A percentile compares a stretch with the other conserved stretches of the same genome.
Evolutionary conservation across 495 filamentous ascomycete genomes (phyloP).

Genomic region (Astrothelium subdiscretum): DNA sequence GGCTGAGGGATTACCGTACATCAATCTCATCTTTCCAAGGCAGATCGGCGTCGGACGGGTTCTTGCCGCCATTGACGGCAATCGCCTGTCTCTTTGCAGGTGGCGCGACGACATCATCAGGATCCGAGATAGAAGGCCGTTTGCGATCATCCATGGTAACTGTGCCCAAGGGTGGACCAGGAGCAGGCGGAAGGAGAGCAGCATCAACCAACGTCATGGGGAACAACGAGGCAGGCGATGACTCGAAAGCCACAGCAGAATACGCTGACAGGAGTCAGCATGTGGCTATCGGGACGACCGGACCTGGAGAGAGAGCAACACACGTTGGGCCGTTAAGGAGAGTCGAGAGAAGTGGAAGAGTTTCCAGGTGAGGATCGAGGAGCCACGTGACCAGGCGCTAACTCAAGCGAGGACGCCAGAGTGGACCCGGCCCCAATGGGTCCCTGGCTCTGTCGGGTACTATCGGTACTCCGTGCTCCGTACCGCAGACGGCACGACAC

Average conservation of each 20-base stretch:
- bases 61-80: constrained; percentile 60
- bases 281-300: neutral
- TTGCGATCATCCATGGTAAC: constrained; percentile 98
- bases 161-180: constrained; percentile 26
- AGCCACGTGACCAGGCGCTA: neutral
- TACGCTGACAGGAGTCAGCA: neutral
- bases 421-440: too few relatives aligned
- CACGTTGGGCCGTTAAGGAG: neutral
- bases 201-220: constrained; percentile 2
- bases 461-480: too few relatives aligned
- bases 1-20: constrained; percentile 42
- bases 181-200: neutral
- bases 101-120: constrained; percentile 69
- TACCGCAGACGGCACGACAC: too few relatives aligned
- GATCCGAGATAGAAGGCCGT: constrained; percentile 61
- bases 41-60: constrained; percentile 67
- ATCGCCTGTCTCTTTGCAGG: constrained; percentile 72
- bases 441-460: too few relatives aligned
- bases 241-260: neutral
- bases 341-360: neutral
- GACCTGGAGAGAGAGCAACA: too few relatives aligned
- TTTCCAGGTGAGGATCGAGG: neutral
- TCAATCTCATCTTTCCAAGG: constrained; percentile 80
- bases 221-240: neutral
- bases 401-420: too few relatives aligned